These are phyloP conservation scores for Phaffomyces antillensis DNA, from an alignment of 805 yeast species.

Conservation along the genomic window DNA sequence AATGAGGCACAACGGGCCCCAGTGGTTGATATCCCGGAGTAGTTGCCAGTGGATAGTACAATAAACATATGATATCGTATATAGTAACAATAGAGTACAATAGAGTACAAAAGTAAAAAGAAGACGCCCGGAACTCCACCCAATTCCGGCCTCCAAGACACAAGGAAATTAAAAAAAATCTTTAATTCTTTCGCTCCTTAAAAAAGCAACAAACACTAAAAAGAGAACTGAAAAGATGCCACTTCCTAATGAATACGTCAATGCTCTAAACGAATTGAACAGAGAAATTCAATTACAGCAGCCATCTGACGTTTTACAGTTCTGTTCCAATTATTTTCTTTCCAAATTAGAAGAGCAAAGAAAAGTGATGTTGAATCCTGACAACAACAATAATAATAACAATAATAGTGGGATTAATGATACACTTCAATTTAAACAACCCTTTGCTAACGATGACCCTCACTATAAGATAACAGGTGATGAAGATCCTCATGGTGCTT, in stretches of 20 bases:
- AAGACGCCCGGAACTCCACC: no score
- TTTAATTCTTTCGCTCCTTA: not conserved
- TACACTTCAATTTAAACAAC: slow-evolving; percentile 25
- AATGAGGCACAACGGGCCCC: slow-evolving; percentile 59
- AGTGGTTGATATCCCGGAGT: slow-evolving; percentile 36
- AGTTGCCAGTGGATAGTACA: not conserved
- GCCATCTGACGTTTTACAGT: slow-evolving; percentile 66
- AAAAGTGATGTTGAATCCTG: slow-evolving; percentile 42
- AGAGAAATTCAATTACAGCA: slow-evolving; percentile 45
- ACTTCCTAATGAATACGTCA: slow-evolving; percentile 31
- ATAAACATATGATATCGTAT: not conserved
- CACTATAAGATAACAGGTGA: slow-evolving; percentile 37
- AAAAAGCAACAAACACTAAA: not conserved
- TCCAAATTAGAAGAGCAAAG: slow-evolving; percentile 55
- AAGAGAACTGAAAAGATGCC: slow-evolving; percentile 20
- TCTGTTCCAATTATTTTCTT: slow-evolving; percentile 68
- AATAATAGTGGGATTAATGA: not conserved
- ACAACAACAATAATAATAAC: not conserved
- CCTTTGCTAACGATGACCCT: slow-evolving; percentile 61
- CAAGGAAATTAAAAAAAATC: no score
- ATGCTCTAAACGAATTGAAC: slow-evolving; percentile 59
- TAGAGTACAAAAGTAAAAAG: no score
- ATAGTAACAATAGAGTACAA: no score
- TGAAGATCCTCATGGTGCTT: slow-evolving; percentile 10
- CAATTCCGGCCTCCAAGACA: no score